Conservation (phyloP, 257 asterid species). For the Capsicum chinense region DNA sequence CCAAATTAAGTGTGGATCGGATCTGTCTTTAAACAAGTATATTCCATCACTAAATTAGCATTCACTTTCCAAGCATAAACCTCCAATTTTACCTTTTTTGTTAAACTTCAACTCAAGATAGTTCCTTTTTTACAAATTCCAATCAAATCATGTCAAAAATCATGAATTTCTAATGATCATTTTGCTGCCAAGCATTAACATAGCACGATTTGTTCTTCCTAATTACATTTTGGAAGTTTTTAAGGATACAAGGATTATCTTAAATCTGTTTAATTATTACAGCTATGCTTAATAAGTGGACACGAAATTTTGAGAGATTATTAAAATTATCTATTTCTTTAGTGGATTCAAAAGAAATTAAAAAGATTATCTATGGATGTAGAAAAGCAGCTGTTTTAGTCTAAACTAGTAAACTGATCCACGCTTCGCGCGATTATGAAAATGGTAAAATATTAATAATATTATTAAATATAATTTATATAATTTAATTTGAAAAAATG, state of each 20-base stretch:
- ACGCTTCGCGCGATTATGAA: no score
- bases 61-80: not conserved
- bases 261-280: not conserved
- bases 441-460: no score
- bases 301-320: not conserved
- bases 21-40: no score
- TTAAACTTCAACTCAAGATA: no score
- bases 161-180: not conserved
- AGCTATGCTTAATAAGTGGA: not conserved
- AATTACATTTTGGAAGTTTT: not conserved
- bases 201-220: not conserved
- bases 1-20: no score
- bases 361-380: not conserved
- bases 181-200: not conserved
- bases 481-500: no score
- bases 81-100: not conserved
- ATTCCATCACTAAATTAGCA: no score
- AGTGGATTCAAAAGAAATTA: slow-evolving; percentile 10
- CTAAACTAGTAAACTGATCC: no score
- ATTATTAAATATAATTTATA: no score
- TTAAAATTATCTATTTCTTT: not conserved
- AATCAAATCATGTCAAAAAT: not conserved
- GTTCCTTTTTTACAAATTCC: not conserved
- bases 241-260: not conserved
- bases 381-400: not conserved